phyloP scores from a whole-genome alignment of 1,284 basidiomycete genomes.

The Polyporus tsugae region DNA sequence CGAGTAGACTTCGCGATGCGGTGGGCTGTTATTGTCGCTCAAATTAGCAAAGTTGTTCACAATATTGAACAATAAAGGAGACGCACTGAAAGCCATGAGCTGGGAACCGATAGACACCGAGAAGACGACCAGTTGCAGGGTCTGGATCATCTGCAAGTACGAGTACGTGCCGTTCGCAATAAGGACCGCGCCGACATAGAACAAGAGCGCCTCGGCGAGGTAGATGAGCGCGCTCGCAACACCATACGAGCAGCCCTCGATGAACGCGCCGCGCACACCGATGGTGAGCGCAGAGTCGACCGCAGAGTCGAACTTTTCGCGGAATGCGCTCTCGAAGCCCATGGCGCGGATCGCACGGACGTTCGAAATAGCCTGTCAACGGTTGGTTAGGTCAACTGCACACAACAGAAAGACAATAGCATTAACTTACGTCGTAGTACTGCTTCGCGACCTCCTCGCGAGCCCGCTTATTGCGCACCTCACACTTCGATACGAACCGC shows the following conservation, averaged over 20 bases:
- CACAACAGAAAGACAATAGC: conserved; percentile 11
- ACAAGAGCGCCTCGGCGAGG: conserved; percentile 88
- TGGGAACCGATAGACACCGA: conserved; percentile 92
- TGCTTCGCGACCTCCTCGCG: conserved; percentile 86
- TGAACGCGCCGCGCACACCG: conserved; percentile 82
- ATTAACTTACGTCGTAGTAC: conserved; percentile 80
- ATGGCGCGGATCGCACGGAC: conserved; percentile 90
- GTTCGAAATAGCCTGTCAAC: conserved; percentile 76
- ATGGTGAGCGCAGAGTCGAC: conserved; percentile 68
- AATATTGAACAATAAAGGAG: conserved; percentile 16
- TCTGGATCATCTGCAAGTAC: conserved; percentile 89
- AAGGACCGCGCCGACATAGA: conserved; percentile 89
- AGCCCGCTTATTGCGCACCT: conserved; percentile 83
- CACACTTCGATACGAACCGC: conserved; percentile 72
- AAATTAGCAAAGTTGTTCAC: conserved; percentile 22
- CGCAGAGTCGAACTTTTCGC: conserved; percentile 71
- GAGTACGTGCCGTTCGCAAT: conserved; percentile 84
- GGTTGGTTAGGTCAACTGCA: conserved; percentile 24
- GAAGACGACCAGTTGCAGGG: conserved; percentile 93
- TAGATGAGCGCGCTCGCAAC: conserved; percentile 87
- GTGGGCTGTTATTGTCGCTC: conserved; percentile 59
- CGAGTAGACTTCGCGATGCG: conserved; percentile 82
- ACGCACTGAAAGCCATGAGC: conserved; percentile 88
- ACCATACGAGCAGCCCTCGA: conserved; percentile 86
- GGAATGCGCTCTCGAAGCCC: conserved; percentile 86